Evolutionary conservation across 2,329 filamentous ascomycete species (phyloP).

Genomic region (Zymoseptoria ardabiliae): DNA sequence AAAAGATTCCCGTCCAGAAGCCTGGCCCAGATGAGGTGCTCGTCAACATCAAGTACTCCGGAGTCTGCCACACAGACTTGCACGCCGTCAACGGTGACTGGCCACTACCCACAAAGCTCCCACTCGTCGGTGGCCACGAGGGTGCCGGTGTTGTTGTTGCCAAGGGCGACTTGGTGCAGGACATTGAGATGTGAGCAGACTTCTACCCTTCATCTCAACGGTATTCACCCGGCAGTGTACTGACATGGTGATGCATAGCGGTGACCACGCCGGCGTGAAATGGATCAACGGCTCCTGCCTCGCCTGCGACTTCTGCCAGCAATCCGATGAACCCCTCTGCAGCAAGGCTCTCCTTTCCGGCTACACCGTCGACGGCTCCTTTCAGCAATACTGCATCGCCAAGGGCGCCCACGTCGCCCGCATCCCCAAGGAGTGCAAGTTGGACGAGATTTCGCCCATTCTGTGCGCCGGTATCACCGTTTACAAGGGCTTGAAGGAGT

Average conservation of each 20-base stretch:
- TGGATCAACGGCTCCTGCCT: conserved; percentile 90
- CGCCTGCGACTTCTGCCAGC: conserved; percentile 73
- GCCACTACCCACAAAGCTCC: conserved; percentile 75
- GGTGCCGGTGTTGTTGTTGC: conserved; percentile 79
- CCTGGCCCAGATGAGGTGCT: conserved; percentile 87
- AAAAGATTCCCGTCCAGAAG: conserved; percentile 71
- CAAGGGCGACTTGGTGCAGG: conserved; percentile 65
- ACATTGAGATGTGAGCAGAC: conserved; percentile 54
- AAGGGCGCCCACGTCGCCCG: conserved; percentile 80
- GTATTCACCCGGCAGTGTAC: not conserved
- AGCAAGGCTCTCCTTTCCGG: conserved; percentile 67
- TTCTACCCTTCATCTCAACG: not conserved
- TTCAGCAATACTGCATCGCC: conserved; percentile 86
- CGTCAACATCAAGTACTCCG: conserved; percentile 82
- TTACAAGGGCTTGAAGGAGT: conserved; percentile 88
- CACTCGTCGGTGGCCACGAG: conserved; percentile 73
- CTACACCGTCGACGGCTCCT: conserved; percentile 86
- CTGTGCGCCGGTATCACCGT: conserved; percentile 75
- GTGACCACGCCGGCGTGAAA: conserved; percentile 79
- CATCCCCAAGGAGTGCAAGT: conserved; percentile 67
- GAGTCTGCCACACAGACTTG: conserved; percentile 83
- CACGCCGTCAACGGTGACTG: conserved; percentile 83
- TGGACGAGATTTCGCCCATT: conserved; percentile 72
- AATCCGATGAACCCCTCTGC: conserved; percentile 78
- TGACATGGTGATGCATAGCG: conserved; percentile 31